These are phyloP conservation scores for Staphylotrichum tortipilum DNA, from an alignment of 495 filamentous ascomycete genomes.

Conservation along the genomic window DNA sequence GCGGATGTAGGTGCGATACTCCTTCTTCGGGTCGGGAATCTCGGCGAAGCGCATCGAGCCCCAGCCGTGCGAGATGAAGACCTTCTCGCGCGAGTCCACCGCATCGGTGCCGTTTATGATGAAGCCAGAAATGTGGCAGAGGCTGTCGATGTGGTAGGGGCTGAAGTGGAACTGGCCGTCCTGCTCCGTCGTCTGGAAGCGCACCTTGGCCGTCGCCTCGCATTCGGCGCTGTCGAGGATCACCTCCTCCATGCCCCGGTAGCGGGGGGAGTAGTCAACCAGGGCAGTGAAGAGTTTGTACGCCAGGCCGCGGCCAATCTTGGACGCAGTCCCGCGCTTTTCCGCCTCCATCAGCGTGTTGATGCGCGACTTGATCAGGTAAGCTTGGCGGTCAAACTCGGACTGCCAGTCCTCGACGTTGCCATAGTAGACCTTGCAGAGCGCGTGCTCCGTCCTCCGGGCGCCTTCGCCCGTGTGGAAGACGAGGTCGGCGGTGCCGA, in stretches of 20 bases:
- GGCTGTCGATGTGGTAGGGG: slow-evolving; percentile 67
- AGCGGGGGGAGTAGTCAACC: slow-evolving; percentile 60
- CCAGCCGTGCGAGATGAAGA: slow-evolving; percentile 77
- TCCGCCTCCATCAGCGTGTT: slow-evolving; percentile 44
- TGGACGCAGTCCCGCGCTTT: slow-evolving; percentile 44
- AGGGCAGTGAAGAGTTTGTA: slow-evolving; percentile 69
- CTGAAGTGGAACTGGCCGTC: slow-evolving; percentile 57
- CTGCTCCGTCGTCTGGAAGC: slow-evolving; percentile 50
- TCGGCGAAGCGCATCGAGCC: slow-evolving; percentile 63
- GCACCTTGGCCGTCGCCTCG: slow-evolving; percentile 63
- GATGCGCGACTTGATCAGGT: slow-evolving; percentile 48
- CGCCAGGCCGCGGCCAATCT: slow-evolving; percentile 58
- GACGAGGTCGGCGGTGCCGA: slow-evolving; percentile 30
- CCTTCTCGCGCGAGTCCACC: slow-evolving; percentile 58
- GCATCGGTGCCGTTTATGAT: slow-evolving; percentile 71
- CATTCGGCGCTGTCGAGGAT: slow-evolving; percentile 61
- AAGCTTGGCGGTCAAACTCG: slow-evolving; percentile 48
- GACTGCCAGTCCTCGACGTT: slow-evolving; percentile 37
- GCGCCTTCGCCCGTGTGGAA: slow-evolving; percentile 37
- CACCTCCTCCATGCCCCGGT: slow-evolving; percentile 67
- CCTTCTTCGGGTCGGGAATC: slow-evolving; percentile 52
- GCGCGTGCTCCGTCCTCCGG: slow-evolving; percentile 40
- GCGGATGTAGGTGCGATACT: slow-evolving; percentile 62
- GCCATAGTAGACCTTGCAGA: slow-evolving; percentile 43
- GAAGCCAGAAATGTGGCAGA: slow-evolving; percentile 64